Evolutionary conservation across 768 basidiomycete species (phyloP).

Genomic region (Mycena indigotica): DNA sequence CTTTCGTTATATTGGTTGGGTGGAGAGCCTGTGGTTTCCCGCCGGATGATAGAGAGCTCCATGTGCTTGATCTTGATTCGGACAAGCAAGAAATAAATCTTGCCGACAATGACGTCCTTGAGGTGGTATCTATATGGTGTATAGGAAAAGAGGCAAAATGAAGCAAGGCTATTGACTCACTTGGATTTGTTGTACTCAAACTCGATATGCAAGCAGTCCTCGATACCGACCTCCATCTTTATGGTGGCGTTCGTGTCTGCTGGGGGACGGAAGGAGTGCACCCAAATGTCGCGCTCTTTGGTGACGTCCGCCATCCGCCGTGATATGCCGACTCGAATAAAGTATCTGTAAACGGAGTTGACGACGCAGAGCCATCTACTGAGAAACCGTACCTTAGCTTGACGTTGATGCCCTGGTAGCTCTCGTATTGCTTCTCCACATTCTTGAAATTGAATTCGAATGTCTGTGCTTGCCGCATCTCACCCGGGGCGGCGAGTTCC

Average conservation of each 20-base stretch:
- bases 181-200: slow-evolving; percentile 99
- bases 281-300: slow-evolving; percentile 96
- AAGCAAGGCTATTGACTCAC: slow-evolving; percentile 46
- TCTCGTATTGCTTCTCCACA: slow-evolving; percentile 98
- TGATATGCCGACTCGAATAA: slow-evolving; percentile 87
- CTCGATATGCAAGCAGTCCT: slow-evolving; percentile 98
- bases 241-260: slow-evolving; percentile 97
- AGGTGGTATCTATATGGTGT: slow-evolving; percentile 80
- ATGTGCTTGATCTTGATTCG: slow-evolving; percentile 99
- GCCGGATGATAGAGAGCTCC: slow-evolving; percentile 96
- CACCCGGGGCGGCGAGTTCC: slow-evolving; percentile 93
- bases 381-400: slow-evolving; percentile 75
- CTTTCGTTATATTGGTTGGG: slow-evolving; percentile 99
- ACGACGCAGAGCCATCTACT: slow-evolving; percentile 9
- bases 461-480: slow-evolving; percentile 94
- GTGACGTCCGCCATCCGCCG: slow-evolving; percentile 90
- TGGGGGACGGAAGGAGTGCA: slow-evolving; percentile 98
- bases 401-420: slow-evolving; percentile 97
- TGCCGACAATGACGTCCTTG: slow-evolving; percentile 98
- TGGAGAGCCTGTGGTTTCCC: slow-evolving; percentile 94
- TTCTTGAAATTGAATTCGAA: slow-evolving; percentile 99
- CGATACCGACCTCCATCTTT: slow-evolving; percentile 99
- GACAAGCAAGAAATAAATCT: slow-evolving; percentile 98
- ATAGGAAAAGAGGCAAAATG: background rate
- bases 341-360: slow-evolving; percentile 62